phyloP scores from a whole-genome alignment of 176 grass and related monocot genomes.

The Musa beccarii region DNA sequence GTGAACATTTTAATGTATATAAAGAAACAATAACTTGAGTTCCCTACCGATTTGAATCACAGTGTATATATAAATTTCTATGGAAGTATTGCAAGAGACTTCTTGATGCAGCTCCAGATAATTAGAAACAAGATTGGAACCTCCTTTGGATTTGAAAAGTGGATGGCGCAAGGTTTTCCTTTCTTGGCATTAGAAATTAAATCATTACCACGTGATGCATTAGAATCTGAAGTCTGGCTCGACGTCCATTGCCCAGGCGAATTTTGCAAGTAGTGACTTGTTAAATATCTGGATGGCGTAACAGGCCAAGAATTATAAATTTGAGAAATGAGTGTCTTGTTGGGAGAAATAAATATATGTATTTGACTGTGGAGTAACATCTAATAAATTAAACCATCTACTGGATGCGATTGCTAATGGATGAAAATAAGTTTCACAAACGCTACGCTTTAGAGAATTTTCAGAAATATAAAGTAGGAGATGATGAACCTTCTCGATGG shows the following conservation, averaged over 20 bases:
- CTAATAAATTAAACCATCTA: not conserved
- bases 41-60: too few relatives aligned
- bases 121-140: not conserved
- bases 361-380: too few relatives aligned
- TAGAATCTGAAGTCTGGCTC: slow-evolving; percentile 89
- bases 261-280: slow-evolving; percentile 87
- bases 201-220: slow-evolving; percentile 4
- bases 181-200: not conserved
- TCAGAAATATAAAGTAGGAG: not conserved
- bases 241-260: slow-evolving; percentile 80
- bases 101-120: not conserved
- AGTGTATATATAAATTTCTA: too few relatives aligned
- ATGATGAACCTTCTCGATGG: slow-evolving; percentile 78
- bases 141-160: not conserved
- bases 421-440: not conserved
- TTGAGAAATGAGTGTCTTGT: not conserved
- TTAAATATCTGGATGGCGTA: slow-evolving; percentile 72
- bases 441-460: too few relatives aligned
- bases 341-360: not conserved
- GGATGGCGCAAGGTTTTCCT: not conserved
- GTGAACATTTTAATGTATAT: not conserved
- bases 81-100: not conserved
- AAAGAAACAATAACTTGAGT: not conserved
- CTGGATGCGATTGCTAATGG: not conserved
- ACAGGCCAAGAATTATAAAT: not conserved